Evolutionary conservation across 345 rosid species (phyloP), one percentile per base, ranked within the genome.

Genomic region (Barbarea vulgaris): DNA sequence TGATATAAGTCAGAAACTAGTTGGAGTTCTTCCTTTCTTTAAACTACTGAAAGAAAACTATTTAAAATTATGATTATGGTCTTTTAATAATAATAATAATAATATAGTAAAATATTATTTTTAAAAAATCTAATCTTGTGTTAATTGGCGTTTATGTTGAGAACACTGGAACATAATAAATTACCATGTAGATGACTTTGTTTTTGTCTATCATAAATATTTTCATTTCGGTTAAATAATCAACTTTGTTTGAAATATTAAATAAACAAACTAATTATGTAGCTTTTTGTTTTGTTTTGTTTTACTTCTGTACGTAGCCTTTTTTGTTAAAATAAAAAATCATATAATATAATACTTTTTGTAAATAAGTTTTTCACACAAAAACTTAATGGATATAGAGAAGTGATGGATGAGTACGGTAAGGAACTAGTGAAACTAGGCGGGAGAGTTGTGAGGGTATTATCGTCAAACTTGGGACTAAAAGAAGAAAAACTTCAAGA

Each of bases 401-500:
- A 83, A 70, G 84, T 85, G 74, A 80, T 82, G 9, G 92, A 87
- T 27, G 97, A 87, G 77, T 94, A 88, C 51, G 86, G 92, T 7
- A 75, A 83, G 76, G 89, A 87, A 68, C 73, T 88, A 70, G 85
- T 84, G 78, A 82, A 56, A 28, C 81, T 95, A 3, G 76, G 89
- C 7, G 86, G 82, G 60, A 84, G 84, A 50, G 48, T 95, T 24
- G 77, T 90, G 96, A 87, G 61, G 81, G 63, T 82, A 13, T 80
- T 95, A 44, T 95, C 99, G 5, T 18, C 77, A 65, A 87, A 87
- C 76, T 86, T 95, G 28, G 96, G 93, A 56, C 77, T 95, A 14
- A 63, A 28, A 9, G 88, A 86, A 22, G 83, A 84, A 3, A 54
- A 14, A 9, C 86, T 95, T n/a, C 91, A 86, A 75, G 79, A 86